Evolutionary conservation across 1,139 yeast genomes (phyloP).

Genomic region (Meyerozyma carpophila): DNA sequence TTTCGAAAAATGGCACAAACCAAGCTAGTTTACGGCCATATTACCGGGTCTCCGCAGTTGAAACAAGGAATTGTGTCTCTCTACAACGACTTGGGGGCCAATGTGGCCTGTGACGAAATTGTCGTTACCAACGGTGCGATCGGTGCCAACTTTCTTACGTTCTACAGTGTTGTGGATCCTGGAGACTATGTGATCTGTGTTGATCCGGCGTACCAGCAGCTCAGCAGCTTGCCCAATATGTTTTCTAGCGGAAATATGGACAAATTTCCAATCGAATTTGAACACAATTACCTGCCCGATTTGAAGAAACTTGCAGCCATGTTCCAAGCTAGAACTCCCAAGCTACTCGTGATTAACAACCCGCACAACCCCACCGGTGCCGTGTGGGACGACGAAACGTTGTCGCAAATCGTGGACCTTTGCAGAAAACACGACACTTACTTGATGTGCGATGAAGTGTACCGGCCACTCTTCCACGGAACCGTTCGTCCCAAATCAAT

Average conservation of each 20-base stretch:
- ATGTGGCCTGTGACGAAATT: conserved; percentile 22
- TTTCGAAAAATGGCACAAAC: conserved; percentile 5
- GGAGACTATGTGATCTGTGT: conserved; percentile 48
- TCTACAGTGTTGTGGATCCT: conserved; percentile 41
- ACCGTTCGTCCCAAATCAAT: conserved; percentile 35
- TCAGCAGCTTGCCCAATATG: conserved; percentile 44
- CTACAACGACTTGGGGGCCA: conserved; percentile 23
- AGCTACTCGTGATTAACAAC: conserved; percentile 43
- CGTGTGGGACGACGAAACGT: conserved; percentile 30
- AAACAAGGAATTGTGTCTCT: conserved; percentile 29
- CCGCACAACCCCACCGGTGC: conserved; percentile 56
- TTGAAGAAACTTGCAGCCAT: conserved; percentile 24
- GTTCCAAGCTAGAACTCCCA: conserved; percentile 29
- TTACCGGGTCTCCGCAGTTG: conserved; percentile 40
- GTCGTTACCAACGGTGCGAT: conserved; percentile 55
- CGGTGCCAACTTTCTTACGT: conserved; percentile 48
- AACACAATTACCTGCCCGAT: conserved; percentile 33
- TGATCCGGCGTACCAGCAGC: conserved; percentile 50
- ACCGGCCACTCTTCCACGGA: conserved; percentile 40
- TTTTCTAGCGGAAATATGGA: conserved; percentile 41
- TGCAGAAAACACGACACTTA: conserved; percentile 31
- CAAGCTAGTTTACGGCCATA: conserved; percentile 44
- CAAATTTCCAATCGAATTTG: conserved; percentile 24
- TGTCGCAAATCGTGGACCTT: conserved; percentile 32
- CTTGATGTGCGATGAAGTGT: conserved; percentile 50